These are phyloP conservation scores for Colletotrichum sp. DNA, from an alignment of 2,329 filamentous ascomycete genomes.

Conservation along the genomic window DNA sequence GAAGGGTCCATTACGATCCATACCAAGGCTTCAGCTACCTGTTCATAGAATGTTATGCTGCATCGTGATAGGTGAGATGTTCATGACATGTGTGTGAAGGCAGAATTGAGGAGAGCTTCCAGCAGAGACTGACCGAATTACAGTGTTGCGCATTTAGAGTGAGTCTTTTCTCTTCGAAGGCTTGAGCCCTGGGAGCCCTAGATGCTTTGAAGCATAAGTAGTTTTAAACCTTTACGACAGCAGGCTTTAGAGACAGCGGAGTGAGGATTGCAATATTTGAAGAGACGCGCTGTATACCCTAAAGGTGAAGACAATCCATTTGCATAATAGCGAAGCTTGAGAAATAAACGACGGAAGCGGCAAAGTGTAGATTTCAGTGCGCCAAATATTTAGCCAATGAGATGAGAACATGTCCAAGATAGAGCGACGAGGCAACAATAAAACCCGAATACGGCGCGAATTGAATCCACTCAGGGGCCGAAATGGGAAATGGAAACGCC, in stretches of 20 bases:
- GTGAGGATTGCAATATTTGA: background rate
- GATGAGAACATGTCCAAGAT: background rate
- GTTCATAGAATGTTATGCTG: background rate
- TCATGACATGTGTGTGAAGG: too few species aligned
- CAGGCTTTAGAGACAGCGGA: background rate
- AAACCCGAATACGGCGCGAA: background rate
- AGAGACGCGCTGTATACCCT: background rate
- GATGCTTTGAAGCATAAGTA: too few species aligned
- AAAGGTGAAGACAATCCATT: background rate
- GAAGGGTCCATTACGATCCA: background rate
- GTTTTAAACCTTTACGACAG: too few species aligned
- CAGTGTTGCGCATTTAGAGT: background rate
- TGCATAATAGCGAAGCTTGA: background rate
- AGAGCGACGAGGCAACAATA: background rate
- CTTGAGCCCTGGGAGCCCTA: background rate
- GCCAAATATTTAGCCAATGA: background rate
- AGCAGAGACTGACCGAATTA: background rate
- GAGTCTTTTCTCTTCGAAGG: background rate
- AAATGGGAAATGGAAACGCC: background rate
- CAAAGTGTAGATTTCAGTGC: background rate
- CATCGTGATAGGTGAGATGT: background rate
- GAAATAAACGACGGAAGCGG: background rate
- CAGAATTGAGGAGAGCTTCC: too few species aligned
- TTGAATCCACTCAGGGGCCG: background rate
- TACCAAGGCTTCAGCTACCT: background rate